Base-by-base conservation (phyloP, 1,284 basidiomycete species). In the Malassezia japonica region DNA sequence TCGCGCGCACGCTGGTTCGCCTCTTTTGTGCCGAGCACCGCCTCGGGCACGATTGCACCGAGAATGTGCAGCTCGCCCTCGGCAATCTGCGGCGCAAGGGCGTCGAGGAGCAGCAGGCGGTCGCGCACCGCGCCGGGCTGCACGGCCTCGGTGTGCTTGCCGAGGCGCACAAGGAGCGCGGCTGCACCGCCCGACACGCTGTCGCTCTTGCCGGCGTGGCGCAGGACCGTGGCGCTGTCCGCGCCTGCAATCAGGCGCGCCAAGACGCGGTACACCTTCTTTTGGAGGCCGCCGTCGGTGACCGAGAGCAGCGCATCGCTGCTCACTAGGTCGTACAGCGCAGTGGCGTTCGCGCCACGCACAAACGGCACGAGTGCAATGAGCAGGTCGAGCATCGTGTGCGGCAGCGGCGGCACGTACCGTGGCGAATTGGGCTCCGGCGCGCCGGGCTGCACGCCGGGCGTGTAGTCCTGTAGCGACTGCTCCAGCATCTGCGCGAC, bases 21-120 rank as follows among this genome's bases (percentile, higher is more conserved):
- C 73, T 98, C 94, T 73, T 98, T 99, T 24, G 91, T 96, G 1
- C 88, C 91, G n/a, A 99, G 77, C 4, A 96, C 86, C 13, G 87
- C 89, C 76, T 99, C 94, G 1, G 92, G 88, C 42, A 98, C 85
- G 43, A 98, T 77, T 2, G 84, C 83, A 2, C 89, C 86, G 41
- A 99, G 82, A 44, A 91, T 75, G 66, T 95, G 86, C 54, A 98
- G 76, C 25, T 84, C 79, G 15, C 82, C 80, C 1, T 80, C 73
- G 0, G 86, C 84, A 27, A 96, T 79, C 23, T 76, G 74, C 4
- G 82, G 78, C 16, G 95, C 78, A n/a, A 98, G 78, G 0, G 80
- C 77, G 1, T 82, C 75, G 35, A 96, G 78, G 2, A 98, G 77
- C 50, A 80, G 79, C 56, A 91, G 82, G 8, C 94, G 91, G 39